Evolutionary conservation across 768 basidiomycete species (phyloP), one percentile per base, ranked within the genome.

Genomic region (Mycena albidolilacea): DNA sequence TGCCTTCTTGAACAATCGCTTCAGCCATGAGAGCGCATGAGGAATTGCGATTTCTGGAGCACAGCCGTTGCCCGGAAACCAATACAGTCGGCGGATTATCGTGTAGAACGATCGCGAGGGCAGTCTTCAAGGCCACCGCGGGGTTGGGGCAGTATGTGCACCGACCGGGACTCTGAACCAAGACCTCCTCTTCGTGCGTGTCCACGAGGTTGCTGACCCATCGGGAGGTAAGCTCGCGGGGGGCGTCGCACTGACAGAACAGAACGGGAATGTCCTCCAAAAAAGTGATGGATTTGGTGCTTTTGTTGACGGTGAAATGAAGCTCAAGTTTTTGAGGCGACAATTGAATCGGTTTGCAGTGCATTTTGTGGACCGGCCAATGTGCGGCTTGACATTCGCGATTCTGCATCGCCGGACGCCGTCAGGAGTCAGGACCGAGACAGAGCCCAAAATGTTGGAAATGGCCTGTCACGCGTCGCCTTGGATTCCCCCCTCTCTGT

Each of bases 181-280:
- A 19, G 43, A 70, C 63, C 37, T 50, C 55, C 50, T 58, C 69
- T 64, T 64, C 62, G 62, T 59, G 63, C 8, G 63, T 64, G 41
- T 70, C 30, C 12, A 70, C 69, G 55, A 70, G 54, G 23, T 64
- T 48, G 43, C 69, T 59, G 63, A 64, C 37, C 69, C 69, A 70
- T n/a, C 63, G 69, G 43, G 69, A 70, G 46, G 69, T 70, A 5
- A 70, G 62, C 2, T 70, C 69, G 69, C 69, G 69, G 35, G 69
- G 69, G n/a, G 69, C 69, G 43, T 70, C 69, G 55, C 19, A 44
- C 37, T n/a, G 54, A 23, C 62, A 50, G 63, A 70, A 60, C 19
- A 43, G 19, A 19, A 44, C 55, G 44, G 69, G 69, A 1, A 70
- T 70, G 38, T 64, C 15, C 37, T 64, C 69, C 37, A 64, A 7